phyloP scores from a whole-genome alignment of 78 protist species.

The Pigoraptor vietnamica region DNA sequence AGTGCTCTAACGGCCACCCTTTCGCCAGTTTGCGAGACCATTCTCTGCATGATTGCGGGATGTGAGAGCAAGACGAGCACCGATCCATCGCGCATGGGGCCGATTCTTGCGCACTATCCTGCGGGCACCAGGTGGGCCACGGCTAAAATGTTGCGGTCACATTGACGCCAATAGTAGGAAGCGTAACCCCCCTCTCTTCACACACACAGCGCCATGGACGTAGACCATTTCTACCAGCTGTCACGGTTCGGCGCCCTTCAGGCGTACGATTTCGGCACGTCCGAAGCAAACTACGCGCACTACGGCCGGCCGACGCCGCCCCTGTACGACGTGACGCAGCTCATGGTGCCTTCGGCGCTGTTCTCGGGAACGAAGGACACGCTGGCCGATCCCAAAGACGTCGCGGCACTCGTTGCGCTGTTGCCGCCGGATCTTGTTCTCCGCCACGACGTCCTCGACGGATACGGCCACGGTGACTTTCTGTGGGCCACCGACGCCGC shows the following conservation, averaged over 20 bases:
- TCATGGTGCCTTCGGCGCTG: constrained; percentile 10
- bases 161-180: no score
- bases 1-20: no score
- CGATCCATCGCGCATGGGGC: not conserved
- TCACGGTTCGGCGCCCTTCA: not conserved
- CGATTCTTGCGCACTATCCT: not conserved
- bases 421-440: not conserved
- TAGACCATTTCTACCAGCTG: not conserved
- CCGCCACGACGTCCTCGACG: not conserved
- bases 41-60: not conserved
- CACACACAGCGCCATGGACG: not conserved
- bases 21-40: not conserved
- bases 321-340: constrained; percentile 4
- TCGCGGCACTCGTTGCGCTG: not conserved
- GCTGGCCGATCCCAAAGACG: not conserved
- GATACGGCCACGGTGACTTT: not conserved
- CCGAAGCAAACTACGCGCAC: constrained; percentile 6
- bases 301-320: constrained; percentile 32
- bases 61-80: not conserved
- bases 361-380: not conserved
- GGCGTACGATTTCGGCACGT: constrained; percentile 33
- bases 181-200: not conserved
- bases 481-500: not conserved
- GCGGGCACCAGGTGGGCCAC: not conserved
- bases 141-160: not conserved